A percentile compares a stretch with the other conserved stretches of the same genome.
Conservation (phyloP, 2,329 filamentous ascomycete genomes). For the Ophiosphaerella korrae region DNA sequence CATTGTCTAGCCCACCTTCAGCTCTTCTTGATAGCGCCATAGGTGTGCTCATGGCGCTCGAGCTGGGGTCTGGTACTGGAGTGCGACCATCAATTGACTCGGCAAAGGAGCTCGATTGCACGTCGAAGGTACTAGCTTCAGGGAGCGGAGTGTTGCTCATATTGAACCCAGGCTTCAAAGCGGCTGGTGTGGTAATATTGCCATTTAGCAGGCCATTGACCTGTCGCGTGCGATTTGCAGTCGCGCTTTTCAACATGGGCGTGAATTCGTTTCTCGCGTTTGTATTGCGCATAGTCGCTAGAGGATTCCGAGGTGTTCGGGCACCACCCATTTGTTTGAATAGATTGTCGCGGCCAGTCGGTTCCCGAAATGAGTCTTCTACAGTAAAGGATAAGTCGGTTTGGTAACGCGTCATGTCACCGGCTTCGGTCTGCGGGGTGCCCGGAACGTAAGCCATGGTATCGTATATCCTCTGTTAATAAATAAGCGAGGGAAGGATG, state of each 20-base stretch:
- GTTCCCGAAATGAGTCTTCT: conserved; percentile 81
- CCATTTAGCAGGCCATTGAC: conserved; percentile 47
- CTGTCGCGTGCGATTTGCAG: conserved; percentile 66
- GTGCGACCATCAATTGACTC: conserved; percentile 67
- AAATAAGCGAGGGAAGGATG: conserved; percentile 39
- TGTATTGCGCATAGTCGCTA: conserved; percentile 63
- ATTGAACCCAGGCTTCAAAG: conserved; percentile 64
- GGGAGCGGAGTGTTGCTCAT: conserved; percentile 78
- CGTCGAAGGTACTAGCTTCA: conserved; percentile 67
- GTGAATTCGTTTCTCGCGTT: conserved; percentile 79
- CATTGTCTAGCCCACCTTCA: conserved; percentile 70
- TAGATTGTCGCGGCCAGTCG: conserved; percentile 74
- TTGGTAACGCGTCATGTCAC: conserved; percentile 78
- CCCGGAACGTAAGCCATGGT: conserved; percentile 65
- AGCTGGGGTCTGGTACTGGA: conserved; percentile 76
- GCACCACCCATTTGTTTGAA: conserved; percentile 72
- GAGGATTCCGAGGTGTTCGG: conserved; percentile 74
- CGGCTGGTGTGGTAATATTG: conserved; percentile 66
- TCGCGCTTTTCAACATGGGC: conserved; percentile 82
- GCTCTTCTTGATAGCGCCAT: conserved; percentile 70
- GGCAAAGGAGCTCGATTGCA: conserved; percentile 55
- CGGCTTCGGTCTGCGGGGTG: conserved; percentile 83
- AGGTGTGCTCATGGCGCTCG: conserved; percentile 81
- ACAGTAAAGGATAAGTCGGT: conserved; percentile 80
- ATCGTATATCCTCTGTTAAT: conserved; percentile 21